phyloP scores from a whole-genome alignment of 163 green algal species.

The Trebouxia gelatinosa region DNA sequence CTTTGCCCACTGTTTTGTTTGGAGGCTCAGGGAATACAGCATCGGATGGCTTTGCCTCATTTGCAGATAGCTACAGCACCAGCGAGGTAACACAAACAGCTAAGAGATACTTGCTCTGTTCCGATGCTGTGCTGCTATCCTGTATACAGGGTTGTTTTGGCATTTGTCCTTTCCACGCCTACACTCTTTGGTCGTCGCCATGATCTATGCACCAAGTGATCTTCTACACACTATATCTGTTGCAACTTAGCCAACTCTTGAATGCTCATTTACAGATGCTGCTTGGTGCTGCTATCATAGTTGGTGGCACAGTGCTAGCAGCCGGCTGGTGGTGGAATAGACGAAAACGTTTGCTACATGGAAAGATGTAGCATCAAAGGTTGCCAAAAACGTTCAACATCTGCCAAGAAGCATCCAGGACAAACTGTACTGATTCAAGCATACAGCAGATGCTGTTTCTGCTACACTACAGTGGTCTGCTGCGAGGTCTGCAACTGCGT shows the following conservation, averaged over 20 bases:
- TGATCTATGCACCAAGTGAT: neutral
- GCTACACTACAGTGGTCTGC: no score
- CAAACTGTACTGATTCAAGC: no score
- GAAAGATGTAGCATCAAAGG: neutral
- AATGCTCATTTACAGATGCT: conserved; percentile 1
- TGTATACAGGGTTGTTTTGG: no score
- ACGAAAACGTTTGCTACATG: conserved; percentile 21
- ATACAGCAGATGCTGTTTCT: no score
- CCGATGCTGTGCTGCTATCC: neutral
- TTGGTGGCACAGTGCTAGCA: conserved; percentile 10
- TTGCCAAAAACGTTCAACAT: neutral
- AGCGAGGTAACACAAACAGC: neutral
- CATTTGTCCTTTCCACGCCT: no score
- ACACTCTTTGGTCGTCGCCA: neutral
- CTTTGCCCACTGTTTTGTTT: neutral
- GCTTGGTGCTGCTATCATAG: conserved; percentile 12
- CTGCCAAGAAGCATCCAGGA: no score
- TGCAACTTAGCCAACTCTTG: neutral
- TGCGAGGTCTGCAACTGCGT: no score
- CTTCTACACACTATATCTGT: neutral
- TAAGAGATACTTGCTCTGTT: neutral
- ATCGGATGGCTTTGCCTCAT: neutral
- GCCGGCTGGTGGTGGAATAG: conserved; percentile 27
- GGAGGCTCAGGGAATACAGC: conserved; percentile 3
- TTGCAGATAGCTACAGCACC: neutral